Conservation (phyloP, 306 rosid genomes). For the Fragaria vesca region DNA sequence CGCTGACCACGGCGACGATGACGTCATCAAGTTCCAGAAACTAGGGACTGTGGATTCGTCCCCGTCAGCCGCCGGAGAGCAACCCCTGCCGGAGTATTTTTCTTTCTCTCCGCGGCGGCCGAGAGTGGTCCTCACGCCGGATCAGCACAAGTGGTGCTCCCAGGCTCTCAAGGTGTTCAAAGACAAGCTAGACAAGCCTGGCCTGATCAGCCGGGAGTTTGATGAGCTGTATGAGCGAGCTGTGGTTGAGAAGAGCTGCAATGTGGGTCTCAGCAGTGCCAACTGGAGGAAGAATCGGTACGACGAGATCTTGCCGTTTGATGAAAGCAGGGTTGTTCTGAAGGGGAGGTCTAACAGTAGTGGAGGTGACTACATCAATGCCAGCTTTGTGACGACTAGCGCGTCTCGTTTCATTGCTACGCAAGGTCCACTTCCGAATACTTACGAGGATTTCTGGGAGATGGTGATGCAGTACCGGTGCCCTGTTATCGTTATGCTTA, state of each 20-base stretch:
- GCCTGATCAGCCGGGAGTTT: conserved; percentile 51
- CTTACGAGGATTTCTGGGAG: conserved; percentile 95
- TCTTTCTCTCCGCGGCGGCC: conserved; percentile 47
- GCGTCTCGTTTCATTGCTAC: conserved; percentile 74
- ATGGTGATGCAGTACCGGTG: conserved; percentile 71
- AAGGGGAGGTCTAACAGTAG: conserved; percentile 22
- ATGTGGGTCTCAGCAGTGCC: conserved; percentile 56
- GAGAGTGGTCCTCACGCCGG: conserved; percentile 38
- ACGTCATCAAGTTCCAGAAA: background rate
- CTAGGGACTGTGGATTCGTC: background rate
- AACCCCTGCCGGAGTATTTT: conserved; percentile 37
- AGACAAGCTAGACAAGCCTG: conserved; percentile 48
- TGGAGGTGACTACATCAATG: conserved; percentile 56
- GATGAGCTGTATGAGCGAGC: conserved; percentile 38
- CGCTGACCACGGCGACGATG: background rate
- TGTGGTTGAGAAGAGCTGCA: conserved; percentile 35
- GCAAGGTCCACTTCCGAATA: conserved; percentile 85
- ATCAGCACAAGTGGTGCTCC: conserved; percentile 57
- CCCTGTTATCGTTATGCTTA: conserved; percentile 84
- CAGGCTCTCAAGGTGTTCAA: conserved; percentile 53
- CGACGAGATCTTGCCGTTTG: conserved; percentile 66
- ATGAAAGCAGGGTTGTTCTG: conserved; percentile 68
- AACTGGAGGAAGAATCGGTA: conserved; percentile 73
- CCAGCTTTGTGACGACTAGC: conserved; percentile 58
- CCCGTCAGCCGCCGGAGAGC: conserved; percentile 7